Percentiles rank a stretch among this genome's conserved stretches.
Conservation (phyloP, 257 asterid genomes). For the Capsicum chinense region DNA sequence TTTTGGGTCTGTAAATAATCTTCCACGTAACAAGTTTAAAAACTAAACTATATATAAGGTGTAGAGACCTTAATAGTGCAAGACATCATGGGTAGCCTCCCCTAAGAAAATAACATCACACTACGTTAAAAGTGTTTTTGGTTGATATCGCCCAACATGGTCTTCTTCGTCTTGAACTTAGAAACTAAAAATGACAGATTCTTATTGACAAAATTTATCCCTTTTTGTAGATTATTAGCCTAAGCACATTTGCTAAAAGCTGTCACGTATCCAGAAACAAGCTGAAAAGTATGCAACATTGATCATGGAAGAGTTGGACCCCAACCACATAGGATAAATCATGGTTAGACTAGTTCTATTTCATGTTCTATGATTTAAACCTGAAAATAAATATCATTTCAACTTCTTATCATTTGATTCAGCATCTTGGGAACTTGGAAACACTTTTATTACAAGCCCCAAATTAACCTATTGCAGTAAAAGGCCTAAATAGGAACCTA, state of each 20-base stretch:
- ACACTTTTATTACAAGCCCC: constrained; percentile 83
- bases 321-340: constrained; percentile 43
- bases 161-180: background rate
- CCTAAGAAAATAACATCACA: background rate
- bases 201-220: background rate
- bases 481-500: constrained; percentile 59
- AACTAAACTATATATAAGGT: background rate
- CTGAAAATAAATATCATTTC: background rate
- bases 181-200: background rate
- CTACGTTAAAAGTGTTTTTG: background rate
- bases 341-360: constrained; percentile 35
- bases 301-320: constrained; percentile 54
- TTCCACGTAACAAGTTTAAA: background rate
- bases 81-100: background rate
- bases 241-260: constrained; percentile 47
- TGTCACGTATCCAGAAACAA: constrained; percentile 44
- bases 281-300: constrained; percentile 47
- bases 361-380: background rate
- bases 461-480: constrained; percentile 50
- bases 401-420: background rate
- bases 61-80: background rate
- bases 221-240: constrained; percentile 39
- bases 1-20: background rate
- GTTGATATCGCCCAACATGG: background rate
- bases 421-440: constrained; percentile 77